Base-by-base conservation (phyloP, 139 green algal species). In the Chlorella ohadii region DNA sequence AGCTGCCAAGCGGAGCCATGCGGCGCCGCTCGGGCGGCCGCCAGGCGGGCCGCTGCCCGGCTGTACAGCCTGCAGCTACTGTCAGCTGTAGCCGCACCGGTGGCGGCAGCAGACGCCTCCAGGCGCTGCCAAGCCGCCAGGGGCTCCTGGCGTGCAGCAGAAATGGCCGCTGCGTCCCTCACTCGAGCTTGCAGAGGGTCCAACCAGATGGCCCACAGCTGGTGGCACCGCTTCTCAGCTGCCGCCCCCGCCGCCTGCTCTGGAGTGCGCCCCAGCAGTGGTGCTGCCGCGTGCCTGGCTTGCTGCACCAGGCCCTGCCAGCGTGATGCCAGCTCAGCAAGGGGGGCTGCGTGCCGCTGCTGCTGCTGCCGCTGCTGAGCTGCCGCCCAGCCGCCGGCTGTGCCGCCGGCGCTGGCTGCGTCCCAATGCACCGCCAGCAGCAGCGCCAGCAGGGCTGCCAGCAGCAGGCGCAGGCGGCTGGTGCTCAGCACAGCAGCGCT, bases 381-480 rank as follows among this genome's bases (percentile, higher is more conserved):
- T 3, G n/a, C 27, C 38, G 25, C 6, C 11, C 38, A 9, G 33
- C 39, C 3, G 9, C 38, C 27, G 23, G 38, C 39, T 17, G 2
- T 9, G 51, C 31, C 51, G 5, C 22, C 33, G 15, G 23, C 76
- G 72, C 15, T 20, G 36, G 59, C 76, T 7, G 57, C 76, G 34
- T 82, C 76, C 76, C 76, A 82, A 23, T 63, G 76, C 1, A 25
- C 19, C 9, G 76, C 76, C 59, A 82, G 57, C 76, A 82, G 76
- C 36, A 82, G 19, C 15, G 76, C 76, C 76, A 82, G 76, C 76
- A 82, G 76, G 7, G 76, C 76, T 1, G 76, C 76, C 23, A 82
- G 36, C 57, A 59, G 19, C 59, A 82, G 38, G 76, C 76, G 76
- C 76, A 82, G 57, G 31, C 76, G 76, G 57, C 76, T 41, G 36